Base-by-base conservation (phyloP, 23 red algal species). In the Agarophyton chilense region DNA sequence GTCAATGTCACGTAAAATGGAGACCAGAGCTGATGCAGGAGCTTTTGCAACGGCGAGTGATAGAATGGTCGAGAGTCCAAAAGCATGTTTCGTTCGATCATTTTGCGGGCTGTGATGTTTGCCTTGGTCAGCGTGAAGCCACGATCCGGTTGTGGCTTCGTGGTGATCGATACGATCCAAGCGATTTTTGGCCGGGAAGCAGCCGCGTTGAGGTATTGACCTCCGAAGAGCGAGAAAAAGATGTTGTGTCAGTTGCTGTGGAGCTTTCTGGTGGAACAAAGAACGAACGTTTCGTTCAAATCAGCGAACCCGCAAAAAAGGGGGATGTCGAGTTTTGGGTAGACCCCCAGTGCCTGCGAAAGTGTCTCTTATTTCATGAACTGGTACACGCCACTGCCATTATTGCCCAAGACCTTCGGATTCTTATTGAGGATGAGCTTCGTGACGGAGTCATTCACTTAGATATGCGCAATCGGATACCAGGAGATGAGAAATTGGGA, bases 291-390 rank as follows among this genome's bases (percentile, higher is more conserved):
- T 55, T 61, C 55, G 16, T 65, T 35, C 31, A 10, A 65, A 65
- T 65, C 31, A 29, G 60, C 2, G 60, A 36, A 65, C 25, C 60
- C 17, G 35, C 33, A 33, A 29, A 65, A 13, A 65, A 18, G 2
- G 60, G 26, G 10, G 60, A 65, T 31, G 26, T 31, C 29, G 78
- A 82, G 78, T 60, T 82, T 61, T 82, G 51, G 51, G 78, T 82
- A 55, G 78, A 82, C 55, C 25, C 45, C 6, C 78, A 82, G n/a
- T 82, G 78, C 42, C 78, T 82, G 4, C 78, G 78, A 29, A 82
- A 82, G 42, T 82, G 78, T 55, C 51, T 82, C 32, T 49, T 82
- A 26, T 82, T 82, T 18, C 78, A 82, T 82, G 55, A 82, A 62
- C 55, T 82, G 38, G 78, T 82, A 2, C 78, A 82, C n/a, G 49